phyloP scores from a whole-genome alignment of 2,329 filamentous ascomycete species.

The Colletotrichum orbiculare region DNA sequence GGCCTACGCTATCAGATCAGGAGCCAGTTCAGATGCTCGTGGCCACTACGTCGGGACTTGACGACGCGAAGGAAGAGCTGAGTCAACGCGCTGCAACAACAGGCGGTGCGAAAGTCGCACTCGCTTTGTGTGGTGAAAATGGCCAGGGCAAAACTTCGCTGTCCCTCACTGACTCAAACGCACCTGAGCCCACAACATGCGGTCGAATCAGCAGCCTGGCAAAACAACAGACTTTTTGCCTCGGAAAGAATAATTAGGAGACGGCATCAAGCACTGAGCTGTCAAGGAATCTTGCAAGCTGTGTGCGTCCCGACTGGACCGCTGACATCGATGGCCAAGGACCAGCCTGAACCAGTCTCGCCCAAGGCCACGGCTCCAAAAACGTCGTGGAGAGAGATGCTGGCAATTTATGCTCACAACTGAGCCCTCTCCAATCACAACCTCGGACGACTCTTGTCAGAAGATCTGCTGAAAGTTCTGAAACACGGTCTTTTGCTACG shows the following conservation, averaged over 20 bases:
- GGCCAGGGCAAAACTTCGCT: neutral
- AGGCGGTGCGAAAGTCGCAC: too few species aligned
- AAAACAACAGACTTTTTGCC: constrained; percentile 26
- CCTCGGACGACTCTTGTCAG: constrained; percentile 35
- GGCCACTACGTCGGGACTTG: neutral
- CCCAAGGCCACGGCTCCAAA: constrained; percentile 25
- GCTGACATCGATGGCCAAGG: constrained; percentile 30
- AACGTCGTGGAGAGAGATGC: constrained; percentile 23
- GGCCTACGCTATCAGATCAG: constrained; percentile 3
- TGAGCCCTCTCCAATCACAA: constrained; percentile 26
- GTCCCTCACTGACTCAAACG: constrained; percentile 24
- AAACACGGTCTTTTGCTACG: constrained; percentile 32
- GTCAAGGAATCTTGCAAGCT: constrained; percentile 30
- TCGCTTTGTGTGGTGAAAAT: neutral
- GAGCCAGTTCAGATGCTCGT: constrained; percentile 4
- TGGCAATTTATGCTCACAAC: constrained; percentile 34
- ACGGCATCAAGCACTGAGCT: constrained; percentile 7
- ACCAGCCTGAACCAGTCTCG: constrained; percentile 20
- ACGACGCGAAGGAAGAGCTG: constrained; percentile 1
- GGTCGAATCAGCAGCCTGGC: constrained; percentile 25
- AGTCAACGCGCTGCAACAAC: too few species aligned
- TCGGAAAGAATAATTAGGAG: constrained; percentile 14
- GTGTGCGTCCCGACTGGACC: constrained; percentile 29
- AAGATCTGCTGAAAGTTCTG: constrained; percentile 34
- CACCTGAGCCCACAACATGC: constrained; percentile 6